Evolutionary conservation across 306 rosid genomes (phyloP).

Genomic region (Cucurbita pepo): DNA sequence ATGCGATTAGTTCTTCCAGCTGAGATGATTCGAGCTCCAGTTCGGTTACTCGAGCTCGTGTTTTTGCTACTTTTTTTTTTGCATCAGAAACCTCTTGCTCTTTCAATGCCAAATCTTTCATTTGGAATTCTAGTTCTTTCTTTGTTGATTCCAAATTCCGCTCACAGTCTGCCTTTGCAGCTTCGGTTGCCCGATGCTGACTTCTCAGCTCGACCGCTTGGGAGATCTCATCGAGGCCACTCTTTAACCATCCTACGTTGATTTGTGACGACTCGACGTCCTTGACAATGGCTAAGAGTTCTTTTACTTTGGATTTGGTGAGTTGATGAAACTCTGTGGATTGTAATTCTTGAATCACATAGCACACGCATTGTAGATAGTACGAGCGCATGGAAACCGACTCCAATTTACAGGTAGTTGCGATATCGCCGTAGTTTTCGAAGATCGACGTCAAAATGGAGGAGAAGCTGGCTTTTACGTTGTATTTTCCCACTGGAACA

Average conservation of each 20-base stretch:
- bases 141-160: conserved; percentile 27
- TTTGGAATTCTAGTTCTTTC: conserved; percentile 36
- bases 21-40: conserved; percentile 40
- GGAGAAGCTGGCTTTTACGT: conserved; percentile 46
- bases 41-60: conserved; percentile 38
- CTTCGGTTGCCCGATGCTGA: conserved; percentile 26
- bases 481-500: conserved; percentile 50
- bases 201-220: conserved; percentile 31
- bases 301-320: conserved; percentile 44
- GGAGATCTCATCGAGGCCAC: conserved; percentile 25
- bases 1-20: conserved; percentile 20
- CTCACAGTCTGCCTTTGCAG: conserved; percentile 28
- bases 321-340: conserved; percentile 22
- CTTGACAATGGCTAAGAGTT: conserved; percentile 58
- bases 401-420: conserved; percentile 54
- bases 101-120: conserved; percentile 38
- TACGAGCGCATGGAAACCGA: conserved; percentile 64
- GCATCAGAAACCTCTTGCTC: conserved; percentile 43
- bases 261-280: conserved; percentile 65
- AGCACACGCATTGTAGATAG: conserved; percentile 67
- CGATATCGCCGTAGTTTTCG: conserved; percentile 69
- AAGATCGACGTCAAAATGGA: conserved; percentile 42
- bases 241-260: conserved; percentile 49
- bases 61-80: conserved; percentile 27
- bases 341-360: conserved; percentile 59